Evolutionary conservation across 176 grass and related monocot species (phyloP).

Genomic region (Oryza glaberrima): DNA sequence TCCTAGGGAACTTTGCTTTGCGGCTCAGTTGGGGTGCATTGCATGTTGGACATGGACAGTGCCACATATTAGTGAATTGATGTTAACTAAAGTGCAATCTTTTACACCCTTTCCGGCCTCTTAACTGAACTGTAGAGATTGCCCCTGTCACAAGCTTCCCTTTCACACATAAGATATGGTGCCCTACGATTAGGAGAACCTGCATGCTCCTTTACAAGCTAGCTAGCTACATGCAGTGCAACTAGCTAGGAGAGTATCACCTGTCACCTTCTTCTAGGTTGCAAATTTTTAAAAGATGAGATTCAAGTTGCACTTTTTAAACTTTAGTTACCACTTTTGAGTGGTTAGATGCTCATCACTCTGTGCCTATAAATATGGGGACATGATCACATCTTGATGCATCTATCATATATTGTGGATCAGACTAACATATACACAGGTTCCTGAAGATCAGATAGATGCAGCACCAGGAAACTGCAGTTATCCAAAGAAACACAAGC

Average conservation of each 20-base stretch:
- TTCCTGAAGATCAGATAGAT: neutral
- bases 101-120: conserved; percentile 12
- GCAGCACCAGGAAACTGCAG: conserved; percentile 4
- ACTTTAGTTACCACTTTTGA: conserved; percentile 36
- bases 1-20: conserved; percentile 26
- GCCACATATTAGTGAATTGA: conserved; percentile 9
- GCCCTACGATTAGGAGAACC: conserved; percentile 4
- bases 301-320: conserved; percentile 36
- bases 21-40: conserved; percentile 23
- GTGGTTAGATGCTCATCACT: conserved; percentile 17
- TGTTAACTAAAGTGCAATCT: neutral
- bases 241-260: conserved; percentile 24
- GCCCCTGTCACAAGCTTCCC: neutral
- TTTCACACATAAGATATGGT: conserved; percentile 34
- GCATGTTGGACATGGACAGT: conserved; percentile 6
- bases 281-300: conserved; percentile 26
- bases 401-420: neutral
- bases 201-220: neutral
- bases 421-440: neutral
- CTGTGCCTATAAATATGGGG: conserved; percentile 46
- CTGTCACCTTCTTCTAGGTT: neutral
- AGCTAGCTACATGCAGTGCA: conserved; percentile 8
- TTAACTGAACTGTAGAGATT: neutral
- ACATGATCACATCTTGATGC: neutral
- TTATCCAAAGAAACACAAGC: conserved; percentile 2